These are phyloP conservation scores for Lineolata rhizophorae DNA, from an alignment of 495 filamentous ascomycete genomes.

Conservation along the genomic window DNA sequence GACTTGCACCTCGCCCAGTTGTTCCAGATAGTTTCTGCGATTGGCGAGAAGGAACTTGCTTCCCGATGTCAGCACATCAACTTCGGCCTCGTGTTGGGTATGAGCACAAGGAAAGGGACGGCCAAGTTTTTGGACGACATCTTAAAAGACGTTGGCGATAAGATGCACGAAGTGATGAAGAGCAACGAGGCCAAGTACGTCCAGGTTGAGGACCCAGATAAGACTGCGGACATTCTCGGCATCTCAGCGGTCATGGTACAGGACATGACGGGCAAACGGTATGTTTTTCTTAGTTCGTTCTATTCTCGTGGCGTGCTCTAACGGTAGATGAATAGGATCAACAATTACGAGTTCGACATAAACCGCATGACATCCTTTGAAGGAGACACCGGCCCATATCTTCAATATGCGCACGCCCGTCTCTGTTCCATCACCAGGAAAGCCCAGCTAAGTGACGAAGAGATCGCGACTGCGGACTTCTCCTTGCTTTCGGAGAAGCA, in stretches of 20 bases:
- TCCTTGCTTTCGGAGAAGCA: conserved; percentile 32
- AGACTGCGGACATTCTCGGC: conserved; percentile 30
- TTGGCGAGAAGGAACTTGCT: conserved; percentile 39
- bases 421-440: conserved; percentile 41
- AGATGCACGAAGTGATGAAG: conserved; percentile 54
- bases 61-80: conserved; percentile 45
- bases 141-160: conserved; percentile 36
- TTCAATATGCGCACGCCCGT: conserved; percentile 48
- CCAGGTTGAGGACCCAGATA: conserved; percentile 37
- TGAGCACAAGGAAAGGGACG: conserved; percentile 47
- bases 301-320: conserved; percentile 4
- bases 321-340: conserved; percentile 23
- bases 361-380: conserved; percentile 49
- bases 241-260: conserved; percentile 54
- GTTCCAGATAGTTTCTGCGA: conserved; percentile 47
- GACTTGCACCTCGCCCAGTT: conserved; percentile 50
- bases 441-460: conserved; percentile 21
- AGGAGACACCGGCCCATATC: conserved; percentile 46
- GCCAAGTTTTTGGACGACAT: conserved; percentile 53
- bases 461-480: conserved; percentile 29
- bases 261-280: conserved; percentile 49
- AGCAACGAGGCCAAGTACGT: conserved; percentile 40
- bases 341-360: conserved; percentile 46
- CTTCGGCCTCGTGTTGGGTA: conserved; percentile 52
- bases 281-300: conserved; percentile 9